phyloP scores from a whole-genome alignment of 441 rosid species.

The Adansonia madagascariensis region DNA sequence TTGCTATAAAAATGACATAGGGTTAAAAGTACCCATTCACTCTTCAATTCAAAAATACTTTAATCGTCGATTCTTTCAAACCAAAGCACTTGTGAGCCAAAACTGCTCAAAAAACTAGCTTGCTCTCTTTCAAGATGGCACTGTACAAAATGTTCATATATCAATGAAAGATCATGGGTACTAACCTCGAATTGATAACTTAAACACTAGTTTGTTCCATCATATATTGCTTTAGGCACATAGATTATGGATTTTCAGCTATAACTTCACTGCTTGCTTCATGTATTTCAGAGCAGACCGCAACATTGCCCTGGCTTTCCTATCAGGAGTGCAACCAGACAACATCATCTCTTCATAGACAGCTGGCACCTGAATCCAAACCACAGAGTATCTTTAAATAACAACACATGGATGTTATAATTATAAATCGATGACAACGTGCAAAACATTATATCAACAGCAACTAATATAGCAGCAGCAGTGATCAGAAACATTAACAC shows the following conservation, averaged over 20 bases:
- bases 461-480: neutral
- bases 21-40: neutral
- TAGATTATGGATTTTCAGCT: slow-evolving; percentile 25
- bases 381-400: slow-evolving; percentile 2
- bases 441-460: neutral
- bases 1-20: neutral
- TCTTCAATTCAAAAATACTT: neutral
- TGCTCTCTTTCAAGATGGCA: neutral
- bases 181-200: slow-evolving; percentile 35
- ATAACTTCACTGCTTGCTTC: slow-evolving; percentile 68
- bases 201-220: slow-evolving; percentile 13
- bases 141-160: slow-evolving; percentile 3
- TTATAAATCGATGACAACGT: neutral
- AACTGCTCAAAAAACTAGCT: neutral
- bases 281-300: slow-evolving; percentile 91
- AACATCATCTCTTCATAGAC: slow-evolving; percentile 92
- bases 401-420: slow-evolving; percentile 12
- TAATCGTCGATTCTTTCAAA: neutral
- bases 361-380: slow-evolving; percentile 70
- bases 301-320: slow-evolving; percentile 93
- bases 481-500: neutral
- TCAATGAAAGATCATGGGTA: slow-evolving; percentile 18
- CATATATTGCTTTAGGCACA: slow-evolving; percentile 23
- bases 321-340: slow-evolving; percentile 88
- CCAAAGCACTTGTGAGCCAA: neutral